Evolutionary conservation across 768 basidiomycete species (phyloP).

Genomic region (Suillus plorans): DNA sequence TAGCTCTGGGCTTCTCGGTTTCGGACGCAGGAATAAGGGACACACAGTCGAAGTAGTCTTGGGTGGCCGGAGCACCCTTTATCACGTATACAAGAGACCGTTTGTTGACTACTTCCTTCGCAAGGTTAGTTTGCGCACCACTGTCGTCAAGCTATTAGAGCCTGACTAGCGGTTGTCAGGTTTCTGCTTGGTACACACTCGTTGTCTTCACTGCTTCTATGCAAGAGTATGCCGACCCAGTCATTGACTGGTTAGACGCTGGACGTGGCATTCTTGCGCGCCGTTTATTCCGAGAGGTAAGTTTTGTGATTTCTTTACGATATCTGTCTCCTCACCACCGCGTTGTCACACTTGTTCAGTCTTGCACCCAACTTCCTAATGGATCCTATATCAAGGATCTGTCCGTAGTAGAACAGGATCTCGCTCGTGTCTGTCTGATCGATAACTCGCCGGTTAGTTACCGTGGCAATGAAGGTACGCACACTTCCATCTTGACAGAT

Average conservation of each 20-base stretch:
- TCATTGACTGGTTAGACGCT: conserved; percentile 98
- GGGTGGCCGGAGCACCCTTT: conserved; percentile 84
- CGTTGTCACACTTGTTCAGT: conserved; percentile 44
- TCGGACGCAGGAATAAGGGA: conserved; percentile 60
- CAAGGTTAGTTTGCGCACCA: conserved; percentile 52
- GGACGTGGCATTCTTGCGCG: conserved; percentile 88
- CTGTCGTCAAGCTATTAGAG: background rate
- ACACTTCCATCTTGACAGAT: background rate
- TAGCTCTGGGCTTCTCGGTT: conserved; percentile 62
- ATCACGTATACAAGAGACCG: conserved; percentile 98
- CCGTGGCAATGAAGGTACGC: conserved; percentile 85
- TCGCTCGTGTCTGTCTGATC: conserved; percentile 90
- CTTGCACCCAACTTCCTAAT: conserved; percentile 88
- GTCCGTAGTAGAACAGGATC: conserved; percentile 82
- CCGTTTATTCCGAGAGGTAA: conserved; percentile 88
- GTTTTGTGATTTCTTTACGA: conserved; percentile 29
- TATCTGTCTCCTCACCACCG: conserved; percentile 7
- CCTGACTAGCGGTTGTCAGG: conserved; percentile 48
- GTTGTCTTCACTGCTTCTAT: conserved; percentile 99
- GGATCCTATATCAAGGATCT: conserved; percentile 96
- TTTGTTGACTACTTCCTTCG: conserved; percentile 94
- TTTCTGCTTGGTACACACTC: conserved; percentile 97
- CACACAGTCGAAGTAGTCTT: conserved; percentile 94
- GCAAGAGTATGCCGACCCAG: conserved; percentile 99
- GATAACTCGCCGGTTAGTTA: conserved; percentile 97